These are phyloP conservation scores for Penicillium rolfsii DNA, from an alignment of 2,329 filamentous ascomycete species.

Conservation along the genomic window DNA sequence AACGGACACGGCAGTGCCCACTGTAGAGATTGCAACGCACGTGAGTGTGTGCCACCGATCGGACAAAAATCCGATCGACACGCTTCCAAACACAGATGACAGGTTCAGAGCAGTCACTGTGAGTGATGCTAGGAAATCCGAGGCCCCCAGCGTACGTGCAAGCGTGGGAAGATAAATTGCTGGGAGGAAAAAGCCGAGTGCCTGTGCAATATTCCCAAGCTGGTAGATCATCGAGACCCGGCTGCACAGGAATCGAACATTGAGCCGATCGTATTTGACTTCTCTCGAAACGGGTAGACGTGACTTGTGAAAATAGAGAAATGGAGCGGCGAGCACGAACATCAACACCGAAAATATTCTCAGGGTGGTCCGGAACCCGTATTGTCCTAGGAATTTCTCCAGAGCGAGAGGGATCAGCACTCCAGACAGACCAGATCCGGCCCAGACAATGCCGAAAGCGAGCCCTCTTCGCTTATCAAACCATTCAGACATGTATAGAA, in stretches of 20 bases:
- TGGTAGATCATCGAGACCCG: conserved; percentile 53
- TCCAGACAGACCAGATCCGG: conserved; percentile 44
- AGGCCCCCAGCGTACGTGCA: conserved; percentile 34
- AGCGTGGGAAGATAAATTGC: conserved; percentile 46
- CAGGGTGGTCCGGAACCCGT: conserved; percentile 51
- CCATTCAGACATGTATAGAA: conserved; percentile 56
- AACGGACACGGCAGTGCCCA: conserved; percentile 46
- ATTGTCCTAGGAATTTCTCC: conserved; percentile 47
- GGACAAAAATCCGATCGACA: conserved; percentile 42
- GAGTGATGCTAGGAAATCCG: conserved; percentile 30
- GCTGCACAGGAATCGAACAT: conserved; percentile 40
- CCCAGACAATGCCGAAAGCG: conserved; percentile 52
- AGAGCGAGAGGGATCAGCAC: conserved; percentile 52
- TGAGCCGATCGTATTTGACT: conserved; percentile 44
- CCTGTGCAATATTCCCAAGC: conserved; percentile 45
- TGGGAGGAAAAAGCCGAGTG: conserved; percentile 44
- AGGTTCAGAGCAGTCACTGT: conserved; percentile 39
- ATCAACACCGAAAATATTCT: conserved; percentile 46
- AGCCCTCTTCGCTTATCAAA: conserved; percentile 53
- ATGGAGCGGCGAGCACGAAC: conserved; percentile 28
- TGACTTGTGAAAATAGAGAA: conserved; percentile 46
- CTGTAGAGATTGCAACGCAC: conserved; percentile 47
- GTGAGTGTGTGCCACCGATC: conserved; percentile 48
- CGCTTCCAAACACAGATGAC: conserved; percentile 38
- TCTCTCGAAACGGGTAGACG: conserved; percentile 42